Conservation (phyloP, 805 yeast species). For the Diddensiella caesifluorescens region DNA sequence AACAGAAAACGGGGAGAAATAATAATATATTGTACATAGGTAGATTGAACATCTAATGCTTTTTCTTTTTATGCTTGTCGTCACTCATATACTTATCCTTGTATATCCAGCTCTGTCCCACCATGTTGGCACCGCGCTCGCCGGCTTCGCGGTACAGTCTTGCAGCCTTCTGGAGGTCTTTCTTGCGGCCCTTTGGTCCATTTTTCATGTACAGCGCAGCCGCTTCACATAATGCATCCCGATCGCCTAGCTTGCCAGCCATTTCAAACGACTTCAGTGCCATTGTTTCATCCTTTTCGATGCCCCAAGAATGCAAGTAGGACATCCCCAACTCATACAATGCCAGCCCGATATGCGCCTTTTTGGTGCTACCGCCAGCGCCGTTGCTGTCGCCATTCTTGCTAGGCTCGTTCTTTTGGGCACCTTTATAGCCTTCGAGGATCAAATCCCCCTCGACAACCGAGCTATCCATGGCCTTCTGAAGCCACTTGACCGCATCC, state of each 20-base stretch:
- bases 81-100: constrained; percentile 54
- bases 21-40: background rate
- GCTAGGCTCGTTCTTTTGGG: background rate
- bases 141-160: constrained; percentile 67
- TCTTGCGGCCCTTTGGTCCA: constrained; percentile 45
- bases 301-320: constrained; percentile 54
- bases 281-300: constrained; percentile 45
- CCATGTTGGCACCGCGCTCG: constrained; percentile 50
- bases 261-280: constrained; percentile 58
- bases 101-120: constrained; percentile 73
- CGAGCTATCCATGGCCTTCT: constrained; percentile 39
- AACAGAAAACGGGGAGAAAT: background rate
- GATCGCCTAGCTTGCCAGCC: constrained; percentile 62
- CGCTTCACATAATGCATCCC: constrained; percentile 62
- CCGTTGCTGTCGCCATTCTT: background rate
- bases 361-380: constrained; percentile 7
- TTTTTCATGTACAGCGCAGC: constrained; percentile 63
- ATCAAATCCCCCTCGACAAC: constrained; percentile 8
- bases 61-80: constrained; percentile 11
- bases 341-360: constrained; percentile 34
- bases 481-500: constrained; percentile 56
- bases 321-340: constrained; percentile 59
- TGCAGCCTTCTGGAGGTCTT: constrained; percentile 58
- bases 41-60: constrained; percentile 10
- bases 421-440: too few species aligned